Evolutionary conservation across 345 rosid genomes (phyloP), one percentile per base, ranked within the genome.

Genomic region (Ceriops tagal): DNA sequence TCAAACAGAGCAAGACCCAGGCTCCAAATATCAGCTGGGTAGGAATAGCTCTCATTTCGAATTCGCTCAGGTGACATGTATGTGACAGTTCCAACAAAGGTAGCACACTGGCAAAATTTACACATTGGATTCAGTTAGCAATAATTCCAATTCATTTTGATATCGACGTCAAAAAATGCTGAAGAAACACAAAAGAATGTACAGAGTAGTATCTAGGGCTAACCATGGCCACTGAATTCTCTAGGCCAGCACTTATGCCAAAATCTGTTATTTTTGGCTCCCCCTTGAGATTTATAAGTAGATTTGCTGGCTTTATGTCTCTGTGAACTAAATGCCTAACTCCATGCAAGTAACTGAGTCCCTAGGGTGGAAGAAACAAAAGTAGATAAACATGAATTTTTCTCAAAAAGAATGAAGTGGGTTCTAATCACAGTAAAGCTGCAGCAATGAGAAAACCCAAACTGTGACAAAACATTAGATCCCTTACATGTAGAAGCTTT

Each of bases 61-160:
- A 93, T 93, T 68, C 98, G 84, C 80, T 93, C 98, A 0, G 98
- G 98, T 37, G 97, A 93, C 98, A 93, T 93, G 79, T 93, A 93
- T 22, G 98, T 93, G 63, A 93, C 98, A 39, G 97, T 93, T 76
- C 98, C 98, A 69, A 91, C 97, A 81, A 89, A 93, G 34, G 98
- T 93, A 67, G 98, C 98, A 83, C 98, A 93, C 98, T 85, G 78
- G 61, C 27, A 78, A 65, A 79, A 65, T 26, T 63, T 71, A 72
- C 66, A 65, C 53, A 62, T 21, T n/a, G 53, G 64, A 67, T 56
- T 28, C 37, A 7, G 9, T 34, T 34, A 7, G 37, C 37, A 34
- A 34, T 34, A 1, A 34, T 6, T 34, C 8, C 37, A 34, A 7
- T 34, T 34, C 64, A 27, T 11, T 46, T 26, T 53, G 9, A 66